Conservation (phyloP, 139 green algal species). For the Coelastrella sp. region DNA sequence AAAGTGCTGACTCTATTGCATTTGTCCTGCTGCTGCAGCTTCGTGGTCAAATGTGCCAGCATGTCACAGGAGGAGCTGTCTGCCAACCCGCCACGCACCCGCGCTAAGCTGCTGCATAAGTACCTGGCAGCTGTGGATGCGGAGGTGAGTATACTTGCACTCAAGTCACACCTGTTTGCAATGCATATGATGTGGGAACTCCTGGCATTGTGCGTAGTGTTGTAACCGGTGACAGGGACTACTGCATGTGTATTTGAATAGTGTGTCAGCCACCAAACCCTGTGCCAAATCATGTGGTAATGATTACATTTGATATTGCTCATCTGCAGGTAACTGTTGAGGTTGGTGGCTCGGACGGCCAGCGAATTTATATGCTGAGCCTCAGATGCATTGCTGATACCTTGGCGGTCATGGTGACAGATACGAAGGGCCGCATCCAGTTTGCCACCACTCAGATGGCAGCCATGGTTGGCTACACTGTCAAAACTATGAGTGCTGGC, state of each 20-base stretch:
- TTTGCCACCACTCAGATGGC: slow-evolving; percentile 44
- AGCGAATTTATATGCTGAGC: slow-evolving; percentile 49
- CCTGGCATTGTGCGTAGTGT: too few relatives aligned
- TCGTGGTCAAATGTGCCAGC: background rate
- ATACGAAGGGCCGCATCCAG: slow-evolving; percentile 29
- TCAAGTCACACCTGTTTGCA: background rate
- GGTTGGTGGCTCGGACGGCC: slow-evolving; percentile 46
- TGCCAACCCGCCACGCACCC: background rate
- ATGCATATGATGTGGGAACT: too few relatives aligned
- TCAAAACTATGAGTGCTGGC: slow-evolving; percentile 32
- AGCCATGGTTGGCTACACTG: slow-evolving; percentile 43
- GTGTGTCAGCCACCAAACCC: too few relatives aligned
- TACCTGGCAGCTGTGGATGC: slow-evolving; percentile 32
- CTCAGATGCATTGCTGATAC: background rate
- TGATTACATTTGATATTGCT: background rate
- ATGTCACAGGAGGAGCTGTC: background rate
- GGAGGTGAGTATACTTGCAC: slow-evolving; percentile 4
- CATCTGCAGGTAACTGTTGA: background rate
- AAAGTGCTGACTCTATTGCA: too few relatives aligned
- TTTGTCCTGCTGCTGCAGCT: background rate
- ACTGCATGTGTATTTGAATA: too few relatives aligned
- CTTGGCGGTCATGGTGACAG: slow-evolving; percentile 51
- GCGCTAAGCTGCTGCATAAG: slow-evolving; percentile 56
- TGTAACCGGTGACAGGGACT: too few relatives aligned
- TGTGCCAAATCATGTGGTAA: background rate